phyloP scores from a whole-genome alignment of 2,329 filamentous ascomycete species.

The Aspergillus jensenii region DNA sequence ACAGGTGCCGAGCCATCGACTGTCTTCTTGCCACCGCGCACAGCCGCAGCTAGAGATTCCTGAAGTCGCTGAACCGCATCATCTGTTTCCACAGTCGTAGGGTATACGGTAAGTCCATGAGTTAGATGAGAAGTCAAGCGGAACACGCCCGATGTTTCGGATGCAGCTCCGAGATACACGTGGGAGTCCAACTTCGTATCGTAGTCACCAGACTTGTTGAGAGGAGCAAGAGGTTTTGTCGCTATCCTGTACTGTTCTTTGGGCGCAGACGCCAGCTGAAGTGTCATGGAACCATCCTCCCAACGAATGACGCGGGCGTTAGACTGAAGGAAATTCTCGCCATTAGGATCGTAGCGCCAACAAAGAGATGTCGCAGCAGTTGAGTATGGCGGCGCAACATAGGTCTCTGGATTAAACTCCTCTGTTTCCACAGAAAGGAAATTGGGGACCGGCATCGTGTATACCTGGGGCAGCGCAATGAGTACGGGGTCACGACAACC shows the following conservation, averaged over 20 bases:
- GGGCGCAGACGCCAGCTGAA: slow-evolving; percentile 64
- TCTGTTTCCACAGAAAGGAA: slow-evolving; percentile 63
- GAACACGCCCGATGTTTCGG: slow-evolving; percentile 58
- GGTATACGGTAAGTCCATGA: slow-evolving; percentile 57
- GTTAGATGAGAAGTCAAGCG: slow-evolving; percentile 64
- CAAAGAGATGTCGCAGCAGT: slow-evolving; percentile 65
- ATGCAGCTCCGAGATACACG: slow-evolving; percentile 62
- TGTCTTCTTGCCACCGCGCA: slow-evolving; percentile 52
- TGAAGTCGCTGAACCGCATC: slow-evolving; percentile 63
- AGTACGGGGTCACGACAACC: not conserved
- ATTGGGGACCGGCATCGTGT: slow-evolving; percentile 63
- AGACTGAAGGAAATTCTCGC: slow-evolving; percentile 59
- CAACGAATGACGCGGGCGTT: slow-evolving; percentile 66
- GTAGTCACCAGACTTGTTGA: slow-evolving; percentile 53
- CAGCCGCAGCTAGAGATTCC: slow-evolving; percentile 58
- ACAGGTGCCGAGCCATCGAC: slow-evolving; percentile 55
- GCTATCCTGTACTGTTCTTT: slow-evolving; percentile 61
- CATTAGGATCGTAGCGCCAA: slow-evolving; percentile 64
- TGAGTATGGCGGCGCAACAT: slow-evolving; percentile 62
- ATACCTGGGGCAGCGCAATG: slow-evolving; percentile 45
- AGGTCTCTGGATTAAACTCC: slow-evolving; percentile 61
- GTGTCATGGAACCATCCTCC: slow-evolving; percentile 66
- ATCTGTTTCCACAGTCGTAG: slow-evolving; percentile 57
- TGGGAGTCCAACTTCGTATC: slow-evolving; percentile 59
- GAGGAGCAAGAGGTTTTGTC: slow-evolving; percentile 58